These are phyloP conservation scores for Eutypella sp. DNA, from an alignment of 2,329 filamentous ascomycete genomes.

Conservation along the genomic window DNA sequence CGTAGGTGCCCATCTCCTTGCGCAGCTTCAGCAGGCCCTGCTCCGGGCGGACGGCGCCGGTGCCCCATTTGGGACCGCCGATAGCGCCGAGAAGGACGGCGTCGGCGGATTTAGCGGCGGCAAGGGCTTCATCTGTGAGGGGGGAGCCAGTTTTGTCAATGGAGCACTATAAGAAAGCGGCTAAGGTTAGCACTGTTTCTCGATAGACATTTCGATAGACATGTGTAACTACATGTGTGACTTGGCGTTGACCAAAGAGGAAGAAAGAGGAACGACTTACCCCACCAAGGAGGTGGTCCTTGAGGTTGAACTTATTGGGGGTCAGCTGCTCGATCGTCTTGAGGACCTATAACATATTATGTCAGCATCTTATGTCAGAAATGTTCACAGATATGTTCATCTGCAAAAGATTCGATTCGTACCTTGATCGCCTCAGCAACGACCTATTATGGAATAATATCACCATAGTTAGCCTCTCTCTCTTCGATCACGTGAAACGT, in stretches of 20 bases:
- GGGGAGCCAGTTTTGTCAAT: slow-evolving; percentile 77
- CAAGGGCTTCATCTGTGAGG: slow-evolving; percentile 77
- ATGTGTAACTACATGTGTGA: too few relatives aligned
- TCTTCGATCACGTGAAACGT: background rate
- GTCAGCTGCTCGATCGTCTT: slow-evolving; percentile 69
- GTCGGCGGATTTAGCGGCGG: slow-evolving; percentile 77
- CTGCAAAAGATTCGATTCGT: slow-evolving; percentile 11
- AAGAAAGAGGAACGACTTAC: slow-evolving; percentile 29
- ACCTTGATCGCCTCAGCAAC: slow-evolving; percentile 83
- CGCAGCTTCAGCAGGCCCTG: slow-evolving; percentile 86
- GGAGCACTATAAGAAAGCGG: slow-evolving; percentile 65
- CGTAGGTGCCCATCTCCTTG: slow-evolving; percentile 90
- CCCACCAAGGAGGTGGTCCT: slow-evolving; percentile 86
- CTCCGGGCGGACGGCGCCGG: slow-evolving; percentile 80
- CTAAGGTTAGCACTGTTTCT: background rate
- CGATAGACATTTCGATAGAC: too few relatives aligned
- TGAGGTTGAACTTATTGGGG: slow-evolving; percentile 76
- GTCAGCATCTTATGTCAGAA: background rate
- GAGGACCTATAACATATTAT: slow-evolving; percentile 64
- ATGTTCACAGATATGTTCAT: background rate
- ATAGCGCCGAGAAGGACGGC: slow-evolving; percentile 91
- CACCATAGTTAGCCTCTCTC: background rate
- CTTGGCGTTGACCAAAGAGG: slow-evolving; percentile 1
- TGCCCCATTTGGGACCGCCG: slow-evolving; percentile 95
- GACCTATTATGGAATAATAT: slow-evolving; percentile 43